Base-by-base conservation (phyloP, 768 basidiomycete genomes). In the Macrolepiota dolichaula region DNA sequence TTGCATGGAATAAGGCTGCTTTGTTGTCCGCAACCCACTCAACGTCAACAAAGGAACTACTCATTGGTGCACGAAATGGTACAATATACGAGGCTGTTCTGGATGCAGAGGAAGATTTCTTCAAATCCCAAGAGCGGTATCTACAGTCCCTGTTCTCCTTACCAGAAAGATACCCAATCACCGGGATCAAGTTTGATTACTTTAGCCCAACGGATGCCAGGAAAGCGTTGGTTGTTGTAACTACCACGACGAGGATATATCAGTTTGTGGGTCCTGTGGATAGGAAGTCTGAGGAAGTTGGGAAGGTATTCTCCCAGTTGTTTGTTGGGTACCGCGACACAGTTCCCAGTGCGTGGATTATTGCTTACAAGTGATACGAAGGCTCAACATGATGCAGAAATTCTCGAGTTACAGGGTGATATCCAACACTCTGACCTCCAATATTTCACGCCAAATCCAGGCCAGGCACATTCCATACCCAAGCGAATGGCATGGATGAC, bases 401-500 rank as follows among this genome's bases (percentile, higher is more conserved):
- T 96, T 63, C 82, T 94, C 35, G 96, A 98, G 71, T 78, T 98
- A 6, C 94, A 94, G 17, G 92, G 96, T 53, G 81, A 88, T 61
- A 72, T 85, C 59, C 80, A 84, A 55, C 77, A 85, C 63, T 94
- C 93, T 3, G 89, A 94, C 68, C 77, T 98, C 24, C 88, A 91
- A 62, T 87, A 93, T 64, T 96, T 82, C 69, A 87, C 87, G 7
- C 82, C 83, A 0, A 85, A 88, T 70, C 77, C 90, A 19, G 85
- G 85, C 65, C 86, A 91, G 73, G 83, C 84, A 19, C 75, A 84
- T 36, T 87, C 87, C 13, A 70, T 91, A 32, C 90, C 94, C 0
- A 87, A 81, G 67, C 80, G 78, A 25, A 77, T 97, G 65, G 96
- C 94, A 3, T 98, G 96, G 96, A 81, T 96, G 78, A 96, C 94